Evolutionary conservation across 2,329 filamentous ascomycete species (phyloP), one percentile per base, ranked within the genome.

Genomic region (Aplosporella prunicola): DNA sequence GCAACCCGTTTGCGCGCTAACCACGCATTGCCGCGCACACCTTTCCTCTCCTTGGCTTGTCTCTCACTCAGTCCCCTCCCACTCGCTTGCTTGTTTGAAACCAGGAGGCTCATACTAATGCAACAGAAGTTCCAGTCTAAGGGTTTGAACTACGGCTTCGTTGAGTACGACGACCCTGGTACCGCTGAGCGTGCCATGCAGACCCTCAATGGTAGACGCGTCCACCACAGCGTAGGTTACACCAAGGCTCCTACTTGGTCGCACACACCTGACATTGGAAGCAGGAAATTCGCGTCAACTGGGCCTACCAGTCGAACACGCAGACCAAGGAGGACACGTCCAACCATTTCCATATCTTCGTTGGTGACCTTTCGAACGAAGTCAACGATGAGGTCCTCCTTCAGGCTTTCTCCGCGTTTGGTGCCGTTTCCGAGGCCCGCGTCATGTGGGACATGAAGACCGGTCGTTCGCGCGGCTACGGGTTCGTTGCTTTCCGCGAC

Each of bases 361-460:
- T 98, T 40, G 91, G 91, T 44, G 91, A 98, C 58, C 67, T 98
- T 40, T 95, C 88, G 51, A 98, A 98, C 56, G 91, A 98, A 62
- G 91, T 98, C 60, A 98, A 98, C 52, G 91, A 98, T 52, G 91
- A 98, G 56, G 78, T 95, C 35, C 73, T 98, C 15, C 71, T 82
- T 11, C 88, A 95, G 63, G 91, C 91, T 9, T 98, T 98, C 64
- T 93, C 86, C 32, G 86, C 86, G 29, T 98, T 96, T 60, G 91
- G 91, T 26, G 85, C 80, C 9, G 88, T 98, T 32, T 98, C 91
- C 3, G 91, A 98, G 64, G 91, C 91, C 43, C 87, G 91, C 53
- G 91, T 98, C 47, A 98, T 98, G 91, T 98, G 91, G 91, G 91
- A 98, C 62, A 98, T 98, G 91, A 98, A 98, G 74, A 98, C 91